Evolutionary conservation across 2,329 filamentous ascomycete genomes (phyloP).

Genomic region (Scedosporium boydii): DNA sequence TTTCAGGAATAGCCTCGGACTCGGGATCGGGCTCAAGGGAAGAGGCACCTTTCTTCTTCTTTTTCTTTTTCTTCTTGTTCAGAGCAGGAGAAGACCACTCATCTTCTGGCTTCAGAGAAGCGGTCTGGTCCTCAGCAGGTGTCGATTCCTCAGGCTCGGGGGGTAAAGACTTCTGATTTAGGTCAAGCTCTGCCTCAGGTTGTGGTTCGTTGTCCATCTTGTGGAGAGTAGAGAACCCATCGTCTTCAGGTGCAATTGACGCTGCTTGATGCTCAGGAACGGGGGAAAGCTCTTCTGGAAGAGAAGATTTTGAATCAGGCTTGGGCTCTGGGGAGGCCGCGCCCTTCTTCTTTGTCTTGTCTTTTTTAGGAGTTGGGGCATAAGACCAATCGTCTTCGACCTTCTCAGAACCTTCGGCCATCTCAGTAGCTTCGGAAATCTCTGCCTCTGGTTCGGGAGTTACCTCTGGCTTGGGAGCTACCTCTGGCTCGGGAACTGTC

Average conservation of each 20-base stretch:
- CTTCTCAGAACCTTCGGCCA: neutral
- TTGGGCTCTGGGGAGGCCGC: constrained; percentile 4
- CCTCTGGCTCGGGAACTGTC: neutral
- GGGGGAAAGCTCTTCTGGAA: neutral
- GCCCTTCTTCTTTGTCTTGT: constrained; percentile 10
- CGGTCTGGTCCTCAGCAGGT: no score
- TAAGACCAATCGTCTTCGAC: neutral
- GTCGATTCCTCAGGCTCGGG: no score
- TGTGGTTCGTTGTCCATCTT: constrained; percentile 12
- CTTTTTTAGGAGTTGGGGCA: neutral
- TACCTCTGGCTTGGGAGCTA: neutral
- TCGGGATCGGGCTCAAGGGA: no score
- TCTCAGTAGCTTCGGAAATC: neutral
- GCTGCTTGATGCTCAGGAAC: neutral
- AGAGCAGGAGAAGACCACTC: no score
- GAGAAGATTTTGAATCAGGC: neutral
- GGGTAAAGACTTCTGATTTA: no score
- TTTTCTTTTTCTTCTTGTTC: no score
- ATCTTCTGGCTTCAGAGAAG: no score
- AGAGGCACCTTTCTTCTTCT: no score
- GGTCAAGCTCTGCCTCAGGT: no score
- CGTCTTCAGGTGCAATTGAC: neutral
- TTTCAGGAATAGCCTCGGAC: no score
- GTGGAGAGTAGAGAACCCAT: neutral
- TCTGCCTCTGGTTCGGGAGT: neutral